Evolutionary conservation across 2,329 filamentous ascomycete species (phyloP), one percentile per base, ranked within the genome.

Genomic region (Allantophomopsis cytisporea): DNA sequence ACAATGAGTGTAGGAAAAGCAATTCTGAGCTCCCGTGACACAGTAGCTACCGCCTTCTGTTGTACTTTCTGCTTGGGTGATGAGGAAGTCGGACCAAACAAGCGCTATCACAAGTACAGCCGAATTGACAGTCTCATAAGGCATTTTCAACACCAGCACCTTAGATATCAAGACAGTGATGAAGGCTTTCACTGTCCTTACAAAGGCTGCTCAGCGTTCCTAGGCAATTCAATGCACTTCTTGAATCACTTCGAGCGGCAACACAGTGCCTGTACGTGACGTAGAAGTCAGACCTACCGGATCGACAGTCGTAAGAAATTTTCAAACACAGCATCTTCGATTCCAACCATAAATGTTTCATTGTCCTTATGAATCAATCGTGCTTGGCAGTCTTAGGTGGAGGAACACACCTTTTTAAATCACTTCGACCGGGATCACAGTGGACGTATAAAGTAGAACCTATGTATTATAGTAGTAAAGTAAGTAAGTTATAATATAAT

Each of bases 61-160:
- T 45, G 17, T 39, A 16, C 31, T 31, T 39, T 44, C 12, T 42
- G 31, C 23, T 46, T 13, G 13, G 31, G 13, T 40, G 35, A 45
- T 23, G 18, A 38, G 35, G 38, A 39, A 38, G 39, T 34, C 20
- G 30, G 43, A 23, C 39, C 15, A 21, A 38, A 28, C 17, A 46
- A 45, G 30, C 28, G 38, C 16, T 32, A 41, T 14, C 31, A 39
- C 15, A 8, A 40, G 3, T 41, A 36, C 37, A 23, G 13, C 30
- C 40, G 40, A 30, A 39, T 41, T 35, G n/a, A 41, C 14, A 30
- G 37, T 14, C 40, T 41, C 37, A 15, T 37, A 10, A 41, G 39
- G 40, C 40, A 41, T 14, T 14, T 41, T 39, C 37, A 11, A 35
- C 28, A 31, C 14, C 31, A 41, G 21, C 40, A 41, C 18, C 17